phyloP scores from a whole-genome alignment of 495 filamentous ascomycete species.

The Tuber aestivum region DNA sequence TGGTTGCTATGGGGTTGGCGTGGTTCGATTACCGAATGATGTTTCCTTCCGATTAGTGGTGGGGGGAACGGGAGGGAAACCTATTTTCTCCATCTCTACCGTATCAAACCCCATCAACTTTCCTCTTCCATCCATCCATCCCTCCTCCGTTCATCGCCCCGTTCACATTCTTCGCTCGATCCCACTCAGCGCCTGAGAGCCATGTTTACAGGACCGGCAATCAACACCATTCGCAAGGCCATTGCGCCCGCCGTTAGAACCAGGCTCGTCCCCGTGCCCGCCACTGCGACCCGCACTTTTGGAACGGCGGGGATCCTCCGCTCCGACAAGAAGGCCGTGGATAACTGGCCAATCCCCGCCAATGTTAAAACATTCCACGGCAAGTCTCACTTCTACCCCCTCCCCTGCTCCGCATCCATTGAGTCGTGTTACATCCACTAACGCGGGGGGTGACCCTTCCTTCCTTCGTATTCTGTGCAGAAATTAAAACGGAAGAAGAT shows the following conservation, averaged over 20 bases:
- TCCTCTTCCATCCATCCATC: constrained; percentile 21
- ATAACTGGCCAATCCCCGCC: constrained; percentile 1
- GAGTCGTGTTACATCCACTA: background rate
- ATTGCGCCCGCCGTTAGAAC: background rate
- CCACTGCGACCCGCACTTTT: constrained; percentile 13
- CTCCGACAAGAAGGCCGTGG: constrained; percentile 18
- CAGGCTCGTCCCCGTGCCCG: background rate
- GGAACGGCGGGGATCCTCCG: constrained; percentile 23
- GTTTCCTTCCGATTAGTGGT: background rate
- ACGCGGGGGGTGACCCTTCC: background rate
- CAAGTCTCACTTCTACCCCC: background rate
- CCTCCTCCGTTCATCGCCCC: background rate
- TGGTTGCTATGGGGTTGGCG: background rate
- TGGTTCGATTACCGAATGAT: background rate
- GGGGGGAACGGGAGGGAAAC: background rate
- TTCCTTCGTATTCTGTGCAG: constrained; percentile 48
- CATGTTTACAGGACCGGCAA: background rate
- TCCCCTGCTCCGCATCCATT: background rate
- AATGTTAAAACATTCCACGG: background rate
- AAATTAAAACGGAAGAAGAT: constrained; percentile 74
- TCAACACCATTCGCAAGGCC: background rate
- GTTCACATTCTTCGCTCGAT: background rate
- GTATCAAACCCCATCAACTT: background rate
- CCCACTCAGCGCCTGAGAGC: constrained; percentile 15
- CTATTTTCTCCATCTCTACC: background rate